phyloP scores from a whole-genome alignment of 1,284 basidiomycete species.

The Sphaerobolus stellatus region DNA sequence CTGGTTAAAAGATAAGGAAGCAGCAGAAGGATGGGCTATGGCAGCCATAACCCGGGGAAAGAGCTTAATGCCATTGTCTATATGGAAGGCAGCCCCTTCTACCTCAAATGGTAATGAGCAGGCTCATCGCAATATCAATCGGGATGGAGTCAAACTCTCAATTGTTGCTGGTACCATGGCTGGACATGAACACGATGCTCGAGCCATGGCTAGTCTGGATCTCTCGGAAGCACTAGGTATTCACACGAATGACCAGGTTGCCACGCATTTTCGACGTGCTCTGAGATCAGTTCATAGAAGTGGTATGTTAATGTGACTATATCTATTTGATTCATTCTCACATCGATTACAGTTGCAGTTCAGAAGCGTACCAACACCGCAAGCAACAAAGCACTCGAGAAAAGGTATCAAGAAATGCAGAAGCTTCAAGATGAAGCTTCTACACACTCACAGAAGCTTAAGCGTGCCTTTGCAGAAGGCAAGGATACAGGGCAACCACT shows the following conservation, averaged over 20 bases:
- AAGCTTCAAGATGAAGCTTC: no score
- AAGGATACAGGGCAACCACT: no score
- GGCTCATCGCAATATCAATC: background rate
- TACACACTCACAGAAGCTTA: no score
- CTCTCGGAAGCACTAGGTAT: background rate
- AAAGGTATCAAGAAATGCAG: no score
- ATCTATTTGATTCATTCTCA: no score
- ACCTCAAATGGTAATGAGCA: background rate
- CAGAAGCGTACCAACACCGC: no score
- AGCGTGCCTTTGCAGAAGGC: no score
- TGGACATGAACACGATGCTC: background rate
- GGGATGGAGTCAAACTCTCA: background rate
- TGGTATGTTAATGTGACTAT: no score
- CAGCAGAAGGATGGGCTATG: background rate
- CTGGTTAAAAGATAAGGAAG: constrained; percentile 8
- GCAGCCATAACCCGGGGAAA: background rate
- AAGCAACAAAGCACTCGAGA: no score
- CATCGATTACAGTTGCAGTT: no score
- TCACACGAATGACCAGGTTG: background rate
- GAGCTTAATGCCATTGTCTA: background rate
- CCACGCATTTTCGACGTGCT: background rate
- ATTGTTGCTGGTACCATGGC: background rate
- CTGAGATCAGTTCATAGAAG: background rate
- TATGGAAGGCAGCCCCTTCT: constrained; percentile 1
- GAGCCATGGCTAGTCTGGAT: background rate